A percentile compares a stretch with the other conserved stretches of the same genome.
These are phyloP conservation scores for Hanseniaspora mollemarum DNA, from an alignment of 805 yeast genomes.

Conservation along the genomic window DNA sequence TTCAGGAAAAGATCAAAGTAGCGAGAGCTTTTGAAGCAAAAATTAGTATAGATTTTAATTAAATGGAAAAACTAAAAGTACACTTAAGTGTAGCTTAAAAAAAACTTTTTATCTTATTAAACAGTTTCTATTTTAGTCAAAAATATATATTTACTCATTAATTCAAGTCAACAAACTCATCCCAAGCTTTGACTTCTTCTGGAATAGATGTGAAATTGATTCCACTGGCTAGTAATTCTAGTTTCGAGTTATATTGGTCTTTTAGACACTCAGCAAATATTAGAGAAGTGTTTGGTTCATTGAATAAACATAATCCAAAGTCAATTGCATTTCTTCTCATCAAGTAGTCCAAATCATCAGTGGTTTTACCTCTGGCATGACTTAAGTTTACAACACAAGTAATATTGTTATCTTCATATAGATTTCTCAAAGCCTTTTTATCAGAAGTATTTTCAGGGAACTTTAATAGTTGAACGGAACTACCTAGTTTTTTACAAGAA, in stretches of 20 bases:
- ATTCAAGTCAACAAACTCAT: conserved; percentile 47
- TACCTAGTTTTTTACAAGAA: conserved; percentile 44
- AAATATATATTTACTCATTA: not conserved
- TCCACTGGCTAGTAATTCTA: conserved; percentile 36
- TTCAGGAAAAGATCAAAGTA: no score
- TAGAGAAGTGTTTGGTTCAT: conserved; percentile 87
- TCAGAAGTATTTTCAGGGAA: conserved; percentile 45
- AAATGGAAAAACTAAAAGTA: not conserved
- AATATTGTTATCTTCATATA: conserved; percentile 77
- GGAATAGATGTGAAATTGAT: conserved; percentile 48
- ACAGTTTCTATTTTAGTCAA: not conserved
- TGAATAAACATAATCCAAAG: conserved; percentile 89
- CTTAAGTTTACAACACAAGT: conserved; percentile 88
- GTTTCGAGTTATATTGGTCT: conserved; percentile 47
- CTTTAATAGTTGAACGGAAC: conserved; percentile 71
- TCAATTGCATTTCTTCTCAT: conserved; percentile 99
- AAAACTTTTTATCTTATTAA: not conserved
- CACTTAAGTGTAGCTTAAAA: not conserved
- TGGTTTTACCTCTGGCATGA: conserved; percentile 70
- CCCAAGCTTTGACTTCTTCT: conserved; percentile 85
- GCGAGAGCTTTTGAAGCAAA: no score
- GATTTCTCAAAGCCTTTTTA: conserved; percentile 84
- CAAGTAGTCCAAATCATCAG: conserved; percentile 80
- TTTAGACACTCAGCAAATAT: conserved; percentile 76
- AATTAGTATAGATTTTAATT: no score